These are phyloP conservation scores for Yamadazyma sp. DNA, from an alignment of 805 yeast genomes.

Conservation along the genomic window DNA sequence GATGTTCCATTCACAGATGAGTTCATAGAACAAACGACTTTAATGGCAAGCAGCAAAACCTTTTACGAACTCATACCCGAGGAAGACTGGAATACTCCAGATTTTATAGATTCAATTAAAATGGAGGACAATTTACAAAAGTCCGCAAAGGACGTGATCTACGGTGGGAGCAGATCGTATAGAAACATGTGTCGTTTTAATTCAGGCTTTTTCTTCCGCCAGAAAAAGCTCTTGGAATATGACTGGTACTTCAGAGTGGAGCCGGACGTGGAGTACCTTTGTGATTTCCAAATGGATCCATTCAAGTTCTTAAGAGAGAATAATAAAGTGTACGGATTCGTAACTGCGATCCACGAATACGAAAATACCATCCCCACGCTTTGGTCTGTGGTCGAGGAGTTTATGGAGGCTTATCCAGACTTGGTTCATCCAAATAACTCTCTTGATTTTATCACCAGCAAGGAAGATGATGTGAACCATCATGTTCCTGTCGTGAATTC, in stretches of 20 bases:
- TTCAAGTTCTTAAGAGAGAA: slow-evolving; percentile 43
- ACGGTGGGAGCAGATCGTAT: slow-evolving; percentile 52
- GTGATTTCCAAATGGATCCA: slow-evolving; percentile 59
- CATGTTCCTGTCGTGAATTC: slow-evolving; percentile 16
- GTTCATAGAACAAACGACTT: slow-evolving; percentile 41
- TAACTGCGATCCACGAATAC: slow-evolving; percentile 50
- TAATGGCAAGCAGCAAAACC: slow-evolving; percentile 45
- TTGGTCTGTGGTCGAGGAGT: slow-evolving; percentile 49
- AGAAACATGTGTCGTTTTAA: slow-evolving; percentile 75
- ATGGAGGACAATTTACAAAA: slow-evolving; percentile 26
- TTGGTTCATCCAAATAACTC: slow-evolving; percentile 49
- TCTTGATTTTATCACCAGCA: slow-evolving; percentile 45
- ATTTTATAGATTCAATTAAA: slow-evolving; percentile 30
- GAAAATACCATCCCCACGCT: slow-evolving; percentile 53
- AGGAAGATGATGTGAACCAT: slow-evolving; percentile 33
- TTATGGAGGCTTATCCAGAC: slow-evolving; percentile 46
- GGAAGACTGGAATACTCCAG: slow-evolving; percentile 43
- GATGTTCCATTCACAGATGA: slow-evolving; percentile 44
- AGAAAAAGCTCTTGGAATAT: slow-evolving; percentile 44
- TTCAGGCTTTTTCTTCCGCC: slow-evolving; percentile 58
- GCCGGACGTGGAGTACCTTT: slow-evolving; percentile 54
- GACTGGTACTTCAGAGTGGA: slow-evolving; percentile 64
- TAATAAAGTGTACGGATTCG: slow-evolving; percentile 51
- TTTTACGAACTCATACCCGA: slow-evolving; percentile 41
- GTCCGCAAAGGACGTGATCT: slow-evolving; percentile 28